Conservation (phyloP, 805 yeast genomes). For the Saturnispora mendoncae region DNA sequence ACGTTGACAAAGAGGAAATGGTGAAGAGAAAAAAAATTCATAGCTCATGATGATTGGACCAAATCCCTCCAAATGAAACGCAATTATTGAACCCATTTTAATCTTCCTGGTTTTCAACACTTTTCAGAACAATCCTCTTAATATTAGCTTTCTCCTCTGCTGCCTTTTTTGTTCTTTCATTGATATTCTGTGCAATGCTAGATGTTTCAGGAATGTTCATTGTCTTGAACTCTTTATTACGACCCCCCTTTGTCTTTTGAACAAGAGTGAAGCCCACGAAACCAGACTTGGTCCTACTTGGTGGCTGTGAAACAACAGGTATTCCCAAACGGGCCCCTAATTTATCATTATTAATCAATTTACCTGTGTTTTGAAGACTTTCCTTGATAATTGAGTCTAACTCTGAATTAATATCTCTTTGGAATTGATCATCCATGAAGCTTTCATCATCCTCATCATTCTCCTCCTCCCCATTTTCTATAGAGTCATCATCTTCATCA, state of each 20-base stretch:
- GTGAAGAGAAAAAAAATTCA: neutral
- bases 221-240: slow-evolving; percentile 28
- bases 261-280: slow-evolving; percentile 13
- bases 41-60: neutral
- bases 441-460: slow-evolving; percentile 20
- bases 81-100: neutral
- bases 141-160: slow-evolving; percentile 31
- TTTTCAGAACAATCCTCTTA: neutral
- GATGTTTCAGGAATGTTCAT: slow-evolving; percentile 46
- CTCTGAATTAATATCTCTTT: slow-evolving; percentile 41
- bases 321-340: slow-evolving; percentile 24
- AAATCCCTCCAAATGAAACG: too few relatives aligned
- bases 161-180: slow-evolving; percentile 41
- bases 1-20: neutral
- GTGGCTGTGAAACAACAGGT: slow-evolving; percentile 25
- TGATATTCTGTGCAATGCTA: slow-evolving; percentile 44
- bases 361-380: slow-evolving; percentile 21
- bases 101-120: neutral
- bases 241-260: slow-evolving; percentile 1
- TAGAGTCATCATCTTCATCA: slow-evolving; percentile 21
- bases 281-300: slow-evolving; percentile 16
- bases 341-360: neutral
- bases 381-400: slow-evolving; percentile 33
- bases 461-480: slow-evolving; percentile 17
- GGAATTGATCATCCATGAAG: slow-evolving; percentile 24